Evolutionary conservation across 805 yeast genomes (phyloP).

Genomic region (Myxozyma melibiosi): DNA sequence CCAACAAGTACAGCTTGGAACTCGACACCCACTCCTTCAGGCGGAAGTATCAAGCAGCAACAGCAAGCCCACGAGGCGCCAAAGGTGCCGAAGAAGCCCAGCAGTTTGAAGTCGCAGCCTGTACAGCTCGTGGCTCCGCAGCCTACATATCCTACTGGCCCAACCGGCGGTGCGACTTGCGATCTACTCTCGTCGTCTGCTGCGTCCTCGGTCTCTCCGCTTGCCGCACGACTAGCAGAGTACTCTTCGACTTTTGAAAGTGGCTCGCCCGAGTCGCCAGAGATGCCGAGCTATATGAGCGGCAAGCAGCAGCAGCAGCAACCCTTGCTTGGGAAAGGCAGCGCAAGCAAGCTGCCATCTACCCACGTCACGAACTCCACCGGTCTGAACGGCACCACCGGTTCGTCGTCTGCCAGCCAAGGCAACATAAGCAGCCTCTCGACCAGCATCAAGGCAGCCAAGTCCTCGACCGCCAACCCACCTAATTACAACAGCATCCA

Average conservation of each 20-base stretch:
- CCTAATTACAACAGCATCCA: conserved; percentile 10
- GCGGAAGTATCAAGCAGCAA: not conserved
- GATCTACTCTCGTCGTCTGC: conserved; percentile 29
- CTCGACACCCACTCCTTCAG: conserved; percentile 5
- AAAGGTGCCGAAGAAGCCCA: conserved; percentile 29
- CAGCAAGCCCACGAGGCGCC: conserved; percentile 16
- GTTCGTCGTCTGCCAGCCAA: not conserved
- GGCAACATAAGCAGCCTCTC: conserved; percentile 1
- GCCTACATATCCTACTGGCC: not conserved
- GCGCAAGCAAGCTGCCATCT: not conserved
- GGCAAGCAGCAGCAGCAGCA: conserved; percentile 5
- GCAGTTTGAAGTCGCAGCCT: conserved; percentile 16
- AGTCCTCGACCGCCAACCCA: not conserved
- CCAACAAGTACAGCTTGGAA: conserved; percentile 22
- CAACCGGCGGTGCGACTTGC: conserved; percentile 8
- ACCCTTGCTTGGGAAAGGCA: not conserved
- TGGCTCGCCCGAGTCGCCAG: conserved; percentile 20
- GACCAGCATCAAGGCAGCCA: not conserved
- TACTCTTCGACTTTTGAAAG: conserved; percentile 26
- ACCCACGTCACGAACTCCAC: not conserved
- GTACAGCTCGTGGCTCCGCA: conserved; percentile 7
- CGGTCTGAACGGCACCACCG: too few species aligned
- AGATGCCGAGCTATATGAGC: conserved; percentile 13
- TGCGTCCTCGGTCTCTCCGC: conserved; percentile 23
- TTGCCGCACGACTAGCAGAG: conserved; percentile 25